phyloP scores from a whole-genome alignment of 768 basidiomycete species.

The Leccinum obscurum region DNA sequence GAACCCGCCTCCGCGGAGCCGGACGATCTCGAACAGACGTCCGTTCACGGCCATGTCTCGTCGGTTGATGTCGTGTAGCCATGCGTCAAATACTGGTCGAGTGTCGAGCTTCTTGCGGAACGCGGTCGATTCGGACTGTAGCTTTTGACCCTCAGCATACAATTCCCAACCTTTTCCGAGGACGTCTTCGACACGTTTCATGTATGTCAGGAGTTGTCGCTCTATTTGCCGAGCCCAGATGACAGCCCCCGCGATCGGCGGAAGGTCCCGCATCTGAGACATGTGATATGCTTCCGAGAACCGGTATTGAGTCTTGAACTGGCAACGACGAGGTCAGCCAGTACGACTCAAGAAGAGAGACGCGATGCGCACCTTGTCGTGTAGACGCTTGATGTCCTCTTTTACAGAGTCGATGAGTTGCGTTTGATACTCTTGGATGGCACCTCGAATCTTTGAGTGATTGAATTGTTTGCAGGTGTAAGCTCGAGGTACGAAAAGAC shows the following conservation, averaged over 20 bases:
- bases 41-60: conserved; percentile 92
- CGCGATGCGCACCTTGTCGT: conserved; percentile 68
- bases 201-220: conserved; percentile 91
- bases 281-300: conserved; percentile 96
- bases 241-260: conserved; percentile 97
- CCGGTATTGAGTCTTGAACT: conserved; percentile 97
- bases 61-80: conserved; percentile 93
- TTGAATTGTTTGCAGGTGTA: neutral
- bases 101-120: conserved; percentile 98
- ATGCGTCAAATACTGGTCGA: conserved; percentile 90
- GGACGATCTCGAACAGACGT: conserved; percentile 88
- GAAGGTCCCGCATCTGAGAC: conserved; percentile 97
- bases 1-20: conserved; percentile 69
- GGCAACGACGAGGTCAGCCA: conserved; percentile 3
- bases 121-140: conserved; percentile 85
- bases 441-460: conserved; percentile 78
- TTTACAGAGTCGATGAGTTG: conserved; percentile 99
- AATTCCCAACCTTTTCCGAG: conserved; percentile 98
- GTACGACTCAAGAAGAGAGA: neutral
- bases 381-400: conserved; percentile 93
- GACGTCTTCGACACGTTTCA: conserved; percentile 99
- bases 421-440: conserved; percentile 98
- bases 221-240: conserved; percentile 99
- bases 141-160: conserved; percentile 98
- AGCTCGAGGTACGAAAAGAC: neutral